Base-by-base conservation (phyloP, 2,329 filamentous ascomycete genomes). In the Nothophaeocryptopus gaeumannii region DNA sequence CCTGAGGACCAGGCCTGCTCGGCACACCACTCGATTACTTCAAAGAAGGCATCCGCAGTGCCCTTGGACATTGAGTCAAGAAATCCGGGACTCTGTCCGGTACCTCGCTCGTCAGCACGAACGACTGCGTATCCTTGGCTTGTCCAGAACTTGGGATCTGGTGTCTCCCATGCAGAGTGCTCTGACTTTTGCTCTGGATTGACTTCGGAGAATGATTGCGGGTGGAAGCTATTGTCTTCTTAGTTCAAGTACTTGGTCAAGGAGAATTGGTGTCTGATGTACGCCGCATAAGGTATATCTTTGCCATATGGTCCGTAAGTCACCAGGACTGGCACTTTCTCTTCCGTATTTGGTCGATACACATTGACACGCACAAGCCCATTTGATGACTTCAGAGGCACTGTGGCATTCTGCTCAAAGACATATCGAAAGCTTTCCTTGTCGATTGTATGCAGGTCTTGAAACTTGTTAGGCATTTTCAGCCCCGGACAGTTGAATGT, bases 241-340 rank as follows among this genome's bases (percentile, higher is more conserved):
- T 72, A 73, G 32, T 70, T 72, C 46, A 72, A 3, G 7, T 30
- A n/a, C 20, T 35, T 38, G 11, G 11, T 13, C 2, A 2, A 2
- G 32, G 72, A 26, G 20, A 3, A 7, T 26, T 26, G 20, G 7
- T 7, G 20, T 8, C 3, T 53, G 46, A 45, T 67, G 57, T 58
- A 75, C 72, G 76, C 71, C 50, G 74, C 70, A 63, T 88, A 88
- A 14, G 75, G 78, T 32, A 87, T 85, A 58, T 88, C 84, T 58
- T 89, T 88, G 39, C 85, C 85, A 55, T 88, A 88, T 0, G 85
- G 85, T 0, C 85, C 85, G 56, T 88, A 88, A 0, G 84, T 88
- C 2, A 85, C 79, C 8, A 88, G 65, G 0, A 86, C 84, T 0
- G 85, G 85, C 15, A 74, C 74, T 53, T 65, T 71, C 36, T 60